phyloP scores from a whole-genome alignment of 257 asterid genomes.

The Sherardia arvensis region DNA sequence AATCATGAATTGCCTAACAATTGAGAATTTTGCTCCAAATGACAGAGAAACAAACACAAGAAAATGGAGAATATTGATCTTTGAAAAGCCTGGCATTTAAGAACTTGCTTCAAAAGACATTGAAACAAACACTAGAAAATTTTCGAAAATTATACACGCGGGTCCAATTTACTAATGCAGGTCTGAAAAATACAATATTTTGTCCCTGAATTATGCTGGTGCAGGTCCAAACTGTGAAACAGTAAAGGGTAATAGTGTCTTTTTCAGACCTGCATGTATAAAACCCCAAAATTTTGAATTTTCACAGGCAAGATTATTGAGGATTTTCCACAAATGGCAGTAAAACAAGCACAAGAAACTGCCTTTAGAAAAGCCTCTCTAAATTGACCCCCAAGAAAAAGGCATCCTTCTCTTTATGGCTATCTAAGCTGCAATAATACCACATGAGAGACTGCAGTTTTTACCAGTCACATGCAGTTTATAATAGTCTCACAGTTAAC shows the following conservation, averaged over 20 bases:
- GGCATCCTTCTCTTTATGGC: constrained; percentile 25
- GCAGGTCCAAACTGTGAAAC: too few species aligned
- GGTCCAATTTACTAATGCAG: too few species aligned
- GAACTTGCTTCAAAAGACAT: constrained; percentile 10
- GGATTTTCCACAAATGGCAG: constrained; percentile 13
- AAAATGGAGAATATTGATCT: neutral
- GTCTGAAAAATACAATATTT: too few species aligned
- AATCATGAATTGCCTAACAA: neutral
- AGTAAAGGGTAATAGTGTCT: too few species aligned
- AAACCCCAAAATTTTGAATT: neutral
- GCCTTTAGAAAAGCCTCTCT: neutral
- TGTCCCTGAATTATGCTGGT: too few species aligned
- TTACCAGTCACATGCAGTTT: neutral
- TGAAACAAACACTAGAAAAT: constrained; percentile 11
- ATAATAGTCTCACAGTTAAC: constrained; percentile 2
- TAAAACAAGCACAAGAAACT: constrained; percentile 11
- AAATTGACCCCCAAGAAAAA: constrained; percentile 4
- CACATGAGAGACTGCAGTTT: constrained; percentile 1
- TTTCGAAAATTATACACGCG: too few species aligned
- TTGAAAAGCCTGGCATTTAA: neutral
- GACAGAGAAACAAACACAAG: constrained; percentile 11
- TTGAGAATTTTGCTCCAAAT: constrained; percentile 7
- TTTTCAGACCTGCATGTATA: too few species aligned
- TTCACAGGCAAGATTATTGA: neutral
- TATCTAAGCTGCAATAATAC: constrained; percentile 17